phyloP scores from a whole-genome alignment of 2,329 filamentous ascomycete genomes.

The Talaromyces sp. region DNA sequence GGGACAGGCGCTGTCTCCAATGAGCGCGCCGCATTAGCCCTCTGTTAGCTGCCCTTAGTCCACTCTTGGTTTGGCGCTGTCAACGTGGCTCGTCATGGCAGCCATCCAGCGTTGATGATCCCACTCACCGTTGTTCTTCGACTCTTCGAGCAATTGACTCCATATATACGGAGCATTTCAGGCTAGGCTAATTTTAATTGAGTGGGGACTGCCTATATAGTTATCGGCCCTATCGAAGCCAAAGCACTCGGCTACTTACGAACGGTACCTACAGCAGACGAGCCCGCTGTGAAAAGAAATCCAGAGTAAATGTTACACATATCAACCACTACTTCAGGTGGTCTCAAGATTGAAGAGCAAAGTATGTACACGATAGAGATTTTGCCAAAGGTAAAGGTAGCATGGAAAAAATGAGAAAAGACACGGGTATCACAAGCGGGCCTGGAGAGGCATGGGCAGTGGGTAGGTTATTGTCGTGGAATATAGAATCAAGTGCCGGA shows the following conservation, averaged over 20 bases:
- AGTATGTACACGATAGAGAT: not conserved
- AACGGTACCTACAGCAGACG: not conserved
- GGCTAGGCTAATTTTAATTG: not conserved
- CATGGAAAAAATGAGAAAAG: constrained; percentile 12
- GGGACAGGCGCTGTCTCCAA: constrained; percentile 20
- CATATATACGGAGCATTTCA: no score
- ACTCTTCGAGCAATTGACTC: not conserved
- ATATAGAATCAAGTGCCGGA: not conserved
- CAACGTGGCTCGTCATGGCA: constrained; percentile 24
- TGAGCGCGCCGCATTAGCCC: not conserved
- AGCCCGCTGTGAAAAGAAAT: not conserved
- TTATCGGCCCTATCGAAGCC: not conserved
- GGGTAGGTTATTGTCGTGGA: not conserved
- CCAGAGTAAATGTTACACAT: not conserved
- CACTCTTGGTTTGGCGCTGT: constrained; percentile 21
- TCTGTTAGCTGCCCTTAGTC: not conserved
- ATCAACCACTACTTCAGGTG: not conserved
- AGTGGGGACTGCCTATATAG: not conserved
- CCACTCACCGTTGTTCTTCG: constrained; percentile 1
- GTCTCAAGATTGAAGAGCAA: not conserved
- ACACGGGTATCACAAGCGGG: constrained; percentile 30
- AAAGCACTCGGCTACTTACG: not conserved
- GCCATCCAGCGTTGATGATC: not conserved
- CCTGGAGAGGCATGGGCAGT: constrained; percentile 1
- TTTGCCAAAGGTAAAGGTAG: not conserved